phyloP scores from a whole-genome alignment of 2,329 filamentous ascomycete species.

The Ascochyta fabae region DNA sequence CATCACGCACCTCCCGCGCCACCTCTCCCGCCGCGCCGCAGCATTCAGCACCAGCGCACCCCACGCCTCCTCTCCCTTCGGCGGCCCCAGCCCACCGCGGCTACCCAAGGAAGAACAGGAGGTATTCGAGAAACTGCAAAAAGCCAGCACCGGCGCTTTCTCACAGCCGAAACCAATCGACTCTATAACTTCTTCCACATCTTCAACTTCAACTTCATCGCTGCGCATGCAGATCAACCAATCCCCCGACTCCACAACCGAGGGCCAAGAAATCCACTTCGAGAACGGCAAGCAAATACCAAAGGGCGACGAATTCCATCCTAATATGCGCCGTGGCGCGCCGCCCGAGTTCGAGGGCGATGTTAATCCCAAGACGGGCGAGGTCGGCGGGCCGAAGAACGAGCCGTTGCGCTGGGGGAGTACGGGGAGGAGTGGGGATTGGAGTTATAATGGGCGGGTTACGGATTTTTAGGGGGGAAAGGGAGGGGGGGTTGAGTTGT shows the following conservation, averaged over 20 bases:
- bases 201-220: conserved; percentile 17
- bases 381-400: conserved; percentile 96
- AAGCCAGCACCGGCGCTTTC: conserved; percentile 75
- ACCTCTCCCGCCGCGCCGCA: conserved; percentile 30
- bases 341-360: conserved; percentile 94
- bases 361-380: conserved; percentile 88
- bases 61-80: conserved; percentile 29
- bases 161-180: conserved; percentile 64
- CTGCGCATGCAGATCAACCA: conserved; percentile 46
- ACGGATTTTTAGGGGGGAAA: conserved; percentile 73
- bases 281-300: conserved; percentile 48
- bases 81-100: conserved; percentile 76
- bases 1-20: conserved; percentile 31
- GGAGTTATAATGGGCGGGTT: conserved; percentile 94
- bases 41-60: conserved; percentile 21
- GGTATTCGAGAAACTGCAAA: conserved; percentile 86
- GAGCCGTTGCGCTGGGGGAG: conserved; percentile 89
- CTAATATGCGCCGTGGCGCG: conserved; percentile 75
- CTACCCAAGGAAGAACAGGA: conserved; percentile 89
- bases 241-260: conserved; percentile 28
- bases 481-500: not conserved
- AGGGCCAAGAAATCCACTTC: not conserved
- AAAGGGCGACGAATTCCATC: conserved; percentile 70
- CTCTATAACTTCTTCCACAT: conserved; percentile 36
- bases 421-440: conserved; percentile 63